phyloP scores from a whole-genome alignment of 345 rosid species.

The Eutrema japonicum region DNA sequence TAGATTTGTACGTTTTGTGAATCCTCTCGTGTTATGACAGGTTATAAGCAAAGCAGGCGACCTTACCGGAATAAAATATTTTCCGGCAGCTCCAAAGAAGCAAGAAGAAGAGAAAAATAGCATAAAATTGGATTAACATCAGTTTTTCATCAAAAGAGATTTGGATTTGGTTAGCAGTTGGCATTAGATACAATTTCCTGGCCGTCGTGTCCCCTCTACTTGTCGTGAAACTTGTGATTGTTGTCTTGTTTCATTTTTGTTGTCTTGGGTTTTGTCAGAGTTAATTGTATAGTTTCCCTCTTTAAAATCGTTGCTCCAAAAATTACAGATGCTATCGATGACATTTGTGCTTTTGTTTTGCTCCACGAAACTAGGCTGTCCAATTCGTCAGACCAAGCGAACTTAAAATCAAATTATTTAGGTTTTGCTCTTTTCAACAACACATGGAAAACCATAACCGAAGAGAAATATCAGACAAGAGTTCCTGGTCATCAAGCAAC shows the following conservation, averaged over 20 bases:
- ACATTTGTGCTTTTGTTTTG: slow-evolving; percentile 17
- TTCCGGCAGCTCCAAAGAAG: slow-evolving; percentile 75
- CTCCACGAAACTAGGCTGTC: background rate
- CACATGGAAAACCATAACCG: background rate
- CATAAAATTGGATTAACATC: slow-evolving; percentile 46
- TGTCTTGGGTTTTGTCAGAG: slow-evolving; percentile 20
- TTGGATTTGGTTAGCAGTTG: slow-evolving; percentile 19
- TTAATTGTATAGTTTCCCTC: slow-evolving; percentile 36
- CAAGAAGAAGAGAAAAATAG: slow-evolving; percentile 43
- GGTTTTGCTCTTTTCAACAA: background rate
- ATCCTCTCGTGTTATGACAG: slow-evolving; percentile 44
- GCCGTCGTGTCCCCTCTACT: background rate
- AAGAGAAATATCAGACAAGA: background rate
- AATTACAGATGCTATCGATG: background rate
- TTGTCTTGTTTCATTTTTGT: slow-evolving; percentile 1
- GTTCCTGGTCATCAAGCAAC: too few species aligned
- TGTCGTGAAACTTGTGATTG: slow-evolving; percentile 21
- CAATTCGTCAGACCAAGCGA: background rate
- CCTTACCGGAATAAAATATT: slow-evolving; percentile 79
- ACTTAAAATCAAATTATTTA: background rate
- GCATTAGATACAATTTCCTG: slow-evolving; percentile 32
- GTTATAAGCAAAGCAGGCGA: slow-evolving; percentile 81
- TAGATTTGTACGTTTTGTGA: background rate
- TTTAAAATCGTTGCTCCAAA: background rate
- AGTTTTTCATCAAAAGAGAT: slow-evolving; percentile 23